Conservation (phyloP, 2,329 filamentous ascomycete species). For the Monilinia aucupariae region DNA sequence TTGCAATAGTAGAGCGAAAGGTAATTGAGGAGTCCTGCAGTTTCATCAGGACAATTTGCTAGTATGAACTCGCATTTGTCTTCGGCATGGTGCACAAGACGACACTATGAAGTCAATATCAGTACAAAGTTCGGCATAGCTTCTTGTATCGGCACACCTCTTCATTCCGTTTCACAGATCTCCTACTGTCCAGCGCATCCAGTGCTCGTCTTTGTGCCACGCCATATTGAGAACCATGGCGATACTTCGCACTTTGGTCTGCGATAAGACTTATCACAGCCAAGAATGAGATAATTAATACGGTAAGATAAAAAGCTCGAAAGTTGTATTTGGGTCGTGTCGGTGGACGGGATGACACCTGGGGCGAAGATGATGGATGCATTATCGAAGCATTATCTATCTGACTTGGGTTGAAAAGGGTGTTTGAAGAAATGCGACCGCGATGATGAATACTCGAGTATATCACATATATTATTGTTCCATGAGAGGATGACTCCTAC, state of each 20-base stretch:
- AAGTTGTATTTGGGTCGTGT: constrained; percentile 29
- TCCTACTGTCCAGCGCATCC: constrained; percentile 24
- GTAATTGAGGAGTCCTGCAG: constrained; percentile 85
- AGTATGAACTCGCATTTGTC: constrained; percentile 86
- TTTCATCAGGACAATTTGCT: constrained; percentile 78
- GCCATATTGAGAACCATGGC: constrained; percentile 30
- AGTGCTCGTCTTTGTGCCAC: constrained; percentile 29
- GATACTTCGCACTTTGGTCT: constrained; percentile 32
- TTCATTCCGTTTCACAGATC: constrained; percentile 32
- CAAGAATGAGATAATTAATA: constrained; percentile 31
- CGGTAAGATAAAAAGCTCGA: constrained; percentile 34
- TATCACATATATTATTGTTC: not conserved
- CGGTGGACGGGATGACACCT: constrained; percentile 19
- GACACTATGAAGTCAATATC: constrained; percentile 51
- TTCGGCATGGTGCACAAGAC: constrained; percentile 65
- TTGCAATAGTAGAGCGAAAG: constrained; percentile 86
- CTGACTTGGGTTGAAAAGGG: constrained; percentile 5
- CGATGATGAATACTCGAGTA: too few relatives aligned
- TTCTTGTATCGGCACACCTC: constrained; percentile 27
- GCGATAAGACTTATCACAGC: constrained; percentile 32
- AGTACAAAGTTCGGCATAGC: constrained; percentile 3
- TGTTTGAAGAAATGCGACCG: not conserved
- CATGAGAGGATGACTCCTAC: too few relatives aligned
- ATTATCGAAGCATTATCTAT: constrained; percentile 30
- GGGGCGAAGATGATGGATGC: constrained; percentile 23